Base-by-base conservation (phyloP, 805 yeast genomes). In the Naumovozyma dairenensis region DNA sequence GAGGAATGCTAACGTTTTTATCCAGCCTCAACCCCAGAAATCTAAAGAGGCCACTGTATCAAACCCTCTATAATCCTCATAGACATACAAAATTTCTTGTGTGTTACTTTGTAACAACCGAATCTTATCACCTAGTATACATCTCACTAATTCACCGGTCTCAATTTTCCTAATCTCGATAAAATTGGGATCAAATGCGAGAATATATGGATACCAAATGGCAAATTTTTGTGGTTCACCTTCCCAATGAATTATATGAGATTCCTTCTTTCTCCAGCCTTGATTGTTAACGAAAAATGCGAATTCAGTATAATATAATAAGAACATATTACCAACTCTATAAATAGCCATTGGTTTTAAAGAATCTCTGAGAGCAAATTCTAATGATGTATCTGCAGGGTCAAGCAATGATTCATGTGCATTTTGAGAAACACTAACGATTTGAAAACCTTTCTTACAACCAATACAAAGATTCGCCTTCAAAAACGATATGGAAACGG, bases 341-440 rank as follows among this genome's bases (percentile, higher is more conserved):
- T 89, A 93, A 39, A 92, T 85, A 4, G 93, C 86, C 57, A 86
- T 72, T 14, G 98, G 98, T 49, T 83, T 82, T 40, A 89, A 69
- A 74, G 82, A 37, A 76, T 83, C 62, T 31, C 48, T 51, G 18
- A 57, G 33, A 10, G 92, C 96, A 64, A 92, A 92, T 51, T 92
- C 98, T 34, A 92, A 67, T 14, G 96, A 85, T 0, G 97, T 93
- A 53, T 92, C 98, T 1, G 97, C 98, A n/a, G 95, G 96, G 61
- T 92, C 97, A 48, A 92, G 66, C 33, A 92, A 71, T 7, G 92
- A 77, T 59, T 92, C 96, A 59, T 82, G 85, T 39, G 77, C 82
- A 38, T 83, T 80, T 34, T 80, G 83, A 39, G 80, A 82, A 28
- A 87, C 66, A 13, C 93, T 80, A 24, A 92, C 86, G 50, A 92